Evolutionary conservation across 805 yeast genomes (phyloP).

Genomic region (Lachancea mirantina): DNA sequence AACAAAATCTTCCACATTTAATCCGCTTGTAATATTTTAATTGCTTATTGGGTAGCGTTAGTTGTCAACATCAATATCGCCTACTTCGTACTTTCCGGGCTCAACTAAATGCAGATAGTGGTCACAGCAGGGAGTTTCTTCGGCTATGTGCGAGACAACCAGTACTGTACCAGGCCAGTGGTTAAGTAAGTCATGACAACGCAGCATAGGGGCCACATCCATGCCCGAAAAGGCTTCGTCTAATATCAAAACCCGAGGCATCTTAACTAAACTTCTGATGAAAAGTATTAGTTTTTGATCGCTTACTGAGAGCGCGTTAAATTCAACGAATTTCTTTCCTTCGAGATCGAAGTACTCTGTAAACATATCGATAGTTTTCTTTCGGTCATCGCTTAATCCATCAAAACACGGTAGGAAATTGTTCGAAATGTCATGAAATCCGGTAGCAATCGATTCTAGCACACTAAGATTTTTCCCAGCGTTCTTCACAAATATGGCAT

Average conservation of each 20-base stretch:
- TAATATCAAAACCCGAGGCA: slow-evolving; percentile 69
- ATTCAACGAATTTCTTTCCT: slow-evolving; percentile 31
- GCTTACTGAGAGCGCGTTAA: slow-evolving; percentile 54
- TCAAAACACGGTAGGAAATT: slow-evolving; percentile 45
- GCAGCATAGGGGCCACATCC: slow-evolving; percentile 54
- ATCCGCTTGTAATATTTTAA: no score
- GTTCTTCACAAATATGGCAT: slow-evolving; percentile 65
- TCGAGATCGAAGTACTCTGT: slow-evolving; percentile 40
- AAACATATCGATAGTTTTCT: slow-evolving; percentile 37
- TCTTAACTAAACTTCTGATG: slow-evolving; percentile 67
- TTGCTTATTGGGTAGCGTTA: no score
- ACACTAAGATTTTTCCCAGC: slow-evolving; percentile 38
- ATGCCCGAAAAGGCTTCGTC: slow-evolving; percentile 94
- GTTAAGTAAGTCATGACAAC: slow-evolving; percentile 46
- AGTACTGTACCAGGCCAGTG: slow-evolving; percentile 65
- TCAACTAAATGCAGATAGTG: slow-evolving; percentile 31
- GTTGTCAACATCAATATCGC: slow-evolving; percentile 5
- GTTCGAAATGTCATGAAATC: slow-evolving; percentile 55
- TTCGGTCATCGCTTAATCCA: slow-evolving; percentile 28
- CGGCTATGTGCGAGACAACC: slow-evolving; percentile 69
- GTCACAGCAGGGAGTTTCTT: slow-evolving; percentile 73
- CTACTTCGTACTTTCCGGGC: slow-evolving; percentile 34
- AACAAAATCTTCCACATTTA: no score
- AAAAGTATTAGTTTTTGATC: slow-evolving; percentile 75
- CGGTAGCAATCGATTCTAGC: slow-evolving; percentile 58